Evolutionary conservation across 1,284 basidiomycete genomes (phyloP), one percentile per base, ranked within the genome.

Genomic region (Volvariella volvacea): DNA sequence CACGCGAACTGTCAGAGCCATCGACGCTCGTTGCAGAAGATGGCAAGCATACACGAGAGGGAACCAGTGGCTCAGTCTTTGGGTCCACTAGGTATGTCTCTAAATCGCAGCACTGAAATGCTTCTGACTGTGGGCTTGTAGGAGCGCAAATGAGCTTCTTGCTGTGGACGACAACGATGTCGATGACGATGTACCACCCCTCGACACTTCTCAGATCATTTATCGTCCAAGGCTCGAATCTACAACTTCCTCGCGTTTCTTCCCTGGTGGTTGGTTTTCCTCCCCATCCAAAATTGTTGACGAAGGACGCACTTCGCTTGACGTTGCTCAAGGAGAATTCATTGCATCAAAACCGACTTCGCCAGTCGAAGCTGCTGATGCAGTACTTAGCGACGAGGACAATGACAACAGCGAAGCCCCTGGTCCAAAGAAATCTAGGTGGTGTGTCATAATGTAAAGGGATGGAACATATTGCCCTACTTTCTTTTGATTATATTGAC

Each of bases 181-280:
- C 19, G 34, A 42, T 39, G 33, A 40, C 38, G 17, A 19, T 22
- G 7, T 44, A 32, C 12, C 34, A 45, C 39, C 43, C 7, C 42
- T 46, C 38, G 45, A 48, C 40, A 48, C 58, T 3, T 45, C 53
- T 22, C 50, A 48, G 9, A 41, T 52, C 17, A 50, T 49, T 22
- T 46, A 55, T 44, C 74, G 75, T 33, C 61, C 63, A 15, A 60
- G 75, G 37, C 60, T 67, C 3, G 73, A 74, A 52, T 78, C 75
- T 2, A 70, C 73, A 0, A 61, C 74, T 4, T 78, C 76, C 15
- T 75, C 74, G 10, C 65, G 70, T 40, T 71, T 74, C 59, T 74
- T 77, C 67, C 74, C 74, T 12, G 76, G 76, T 25, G 73, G 70
- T 3, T 78, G 75, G 75, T 75, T 74, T 59, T 71, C 72, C 1